phyloP scores from a whole-genome alignment of 2,329 filamentous ascomycete genomes.

The Exophiala dermatitidis region DNA sequence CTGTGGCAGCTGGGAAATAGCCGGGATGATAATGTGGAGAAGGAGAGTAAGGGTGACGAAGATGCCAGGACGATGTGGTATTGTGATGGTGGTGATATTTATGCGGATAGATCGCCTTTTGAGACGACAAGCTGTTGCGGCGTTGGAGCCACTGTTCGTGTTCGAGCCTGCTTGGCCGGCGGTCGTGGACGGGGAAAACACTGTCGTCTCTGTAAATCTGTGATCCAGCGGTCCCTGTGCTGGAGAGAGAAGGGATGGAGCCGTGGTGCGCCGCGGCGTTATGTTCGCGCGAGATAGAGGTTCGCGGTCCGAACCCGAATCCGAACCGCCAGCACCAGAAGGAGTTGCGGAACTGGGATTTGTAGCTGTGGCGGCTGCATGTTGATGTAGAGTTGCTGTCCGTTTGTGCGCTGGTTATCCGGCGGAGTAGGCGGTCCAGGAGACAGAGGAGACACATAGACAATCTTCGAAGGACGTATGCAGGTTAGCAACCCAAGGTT shows the following conservation, averaged over 20 bases:
- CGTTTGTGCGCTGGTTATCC: neutral
- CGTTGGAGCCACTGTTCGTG: constrained; percentile 20
- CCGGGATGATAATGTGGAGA: neutral
- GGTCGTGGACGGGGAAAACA: constrained; percentile 10
- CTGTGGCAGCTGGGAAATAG: neutral
- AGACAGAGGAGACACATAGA: constrained; percentile 8
- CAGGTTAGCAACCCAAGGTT: neutral
- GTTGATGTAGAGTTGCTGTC: neutral
- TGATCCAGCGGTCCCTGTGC: no score
- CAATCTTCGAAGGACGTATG: neutral
- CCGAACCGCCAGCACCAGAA: no score
- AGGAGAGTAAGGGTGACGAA: no score
- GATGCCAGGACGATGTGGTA: neutral
- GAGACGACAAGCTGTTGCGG: constrained; percentile 18
- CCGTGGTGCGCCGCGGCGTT: no score
- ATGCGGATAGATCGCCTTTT: constrained; percentile 20
- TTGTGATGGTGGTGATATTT: constrained; percentile 3
- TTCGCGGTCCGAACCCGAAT: no score
- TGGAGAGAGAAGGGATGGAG: no score
- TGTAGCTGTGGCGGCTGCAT: neutral
- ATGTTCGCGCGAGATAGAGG: no score
- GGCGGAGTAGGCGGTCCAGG: constrained; percentile 6
- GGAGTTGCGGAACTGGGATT: no score
- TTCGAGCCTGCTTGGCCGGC: constrained; percentile 6
- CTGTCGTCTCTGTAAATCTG: no score